These are phyloP conservation scores for Phytopythium aichiense DNA, from an alignment of 352 stramenopile genomes.

Conservation along the genomic window DNA sequence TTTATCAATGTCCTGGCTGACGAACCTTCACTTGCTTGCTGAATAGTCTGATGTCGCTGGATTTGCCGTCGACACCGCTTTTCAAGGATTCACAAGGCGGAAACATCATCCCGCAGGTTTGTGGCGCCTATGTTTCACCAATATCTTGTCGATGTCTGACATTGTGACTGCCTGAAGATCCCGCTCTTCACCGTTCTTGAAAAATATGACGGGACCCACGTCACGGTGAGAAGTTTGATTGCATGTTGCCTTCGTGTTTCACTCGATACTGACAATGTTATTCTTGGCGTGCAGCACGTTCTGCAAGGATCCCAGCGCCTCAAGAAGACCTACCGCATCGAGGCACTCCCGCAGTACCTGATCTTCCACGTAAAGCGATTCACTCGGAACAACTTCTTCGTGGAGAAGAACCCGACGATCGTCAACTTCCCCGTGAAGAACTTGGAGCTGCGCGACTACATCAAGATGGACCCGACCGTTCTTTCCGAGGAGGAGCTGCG, in stretches of 20 bases:
- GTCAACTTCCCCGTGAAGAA: conserved; percentile 99
- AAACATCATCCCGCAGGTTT: conserved; percentile 95
- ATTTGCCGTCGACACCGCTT: conserved; percentile 97
- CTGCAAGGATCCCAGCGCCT: conserved; percentile 78
- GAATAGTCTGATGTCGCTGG: conserved; percentile 92
- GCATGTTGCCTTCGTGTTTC: neutral
- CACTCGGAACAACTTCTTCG: conserved; percentile 97
- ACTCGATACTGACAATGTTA: neutral
- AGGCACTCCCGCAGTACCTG: conserved; percentile 92
- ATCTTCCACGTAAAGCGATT: conserved; percentile 98
- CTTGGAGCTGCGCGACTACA: conserved; percentile 93
- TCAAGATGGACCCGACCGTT: conserved; percentile 51
- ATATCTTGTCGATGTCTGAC: neutral
- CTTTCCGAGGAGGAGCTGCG: conserved; percentile 50
- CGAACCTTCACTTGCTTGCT: conserved; percentile 11
- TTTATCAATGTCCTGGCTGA: neutral
- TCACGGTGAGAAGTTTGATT: conserved; percentile 37
- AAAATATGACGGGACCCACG: conserved; percentile 94
- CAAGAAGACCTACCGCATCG: conserved; percentile 92
- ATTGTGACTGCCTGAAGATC: conserved; percentile 55
- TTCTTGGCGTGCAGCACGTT: conserved; percentile 45
- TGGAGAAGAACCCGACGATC: conserved; percentile 99
- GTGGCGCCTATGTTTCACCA: neutral
- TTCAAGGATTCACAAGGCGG: conserved; percentile 98
- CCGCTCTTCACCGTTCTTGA: conserved; percentile 95